phyloP scores from a whole-genome alignment of 73 alveolate species.

The Paramecium bursaria region DNA sequence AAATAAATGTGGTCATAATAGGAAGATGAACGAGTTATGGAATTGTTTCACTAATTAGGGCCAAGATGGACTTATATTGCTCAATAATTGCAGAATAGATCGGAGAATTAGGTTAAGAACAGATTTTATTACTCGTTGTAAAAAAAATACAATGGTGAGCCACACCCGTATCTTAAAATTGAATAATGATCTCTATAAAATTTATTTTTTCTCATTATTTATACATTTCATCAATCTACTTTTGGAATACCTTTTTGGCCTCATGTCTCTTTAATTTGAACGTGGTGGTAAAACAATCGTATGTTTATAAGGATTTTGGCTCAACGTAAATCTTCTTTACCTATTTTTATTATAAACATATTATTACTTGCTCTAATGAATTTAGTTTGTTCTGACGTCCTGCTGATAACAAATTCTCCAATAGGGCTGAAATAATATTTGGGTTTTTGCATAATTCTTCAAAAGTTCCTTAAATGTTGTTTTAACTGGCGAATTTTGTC shows the following conservation, averaged over 20 bases:
- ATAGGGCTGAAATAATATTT: background rate
- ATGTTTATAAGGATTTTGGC: conserved; percentile 25
- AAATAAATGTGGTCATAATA: conserved; percentile 89
- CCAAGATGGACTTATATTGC: conserved; percentile 43
- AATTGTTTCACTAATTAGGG: background rate
- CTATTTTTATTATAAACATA: conserved; percentile 1
- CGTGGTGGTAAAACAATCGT: conserved; percentile 40
- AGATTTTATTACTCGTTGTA: conserved; percentile 24
- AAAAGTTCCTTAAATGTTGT: conserved; percentile 49
- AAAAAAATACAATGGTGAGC: conserved; percentile 28
- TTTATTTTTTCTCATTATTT: too few species aligned
- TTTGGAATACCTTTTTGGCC: conserved; percentile 7
- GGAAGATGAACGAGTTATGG: conserved; percentile 81
- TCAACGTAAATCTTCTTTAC: conserved; percentile 23
- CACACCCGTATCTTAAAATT: conserved; percentile 41
- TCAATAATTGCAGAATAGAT: conserved; percentile 11
- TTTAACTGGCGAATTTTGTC: conserved; percentile 68
- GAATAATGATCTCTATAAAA: conserved; percentile 54
- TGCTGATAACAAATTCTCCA: conserved; percentile 7
- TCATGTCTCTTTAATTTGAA: conserved; percentile 28
- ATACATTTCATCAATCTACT: background rate
- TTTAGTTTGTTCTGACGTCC: conserved; percentile 56
- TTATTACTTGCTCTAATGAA: conserved; percentile 54
- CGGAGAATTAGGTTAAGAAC: conserved; percentile 53
- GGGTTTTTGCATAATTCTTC: conserved; percentile 32